Conservation (phyloP, 139 green algal genomes). For the Deuterostichococcus epilithicus region DNA sequence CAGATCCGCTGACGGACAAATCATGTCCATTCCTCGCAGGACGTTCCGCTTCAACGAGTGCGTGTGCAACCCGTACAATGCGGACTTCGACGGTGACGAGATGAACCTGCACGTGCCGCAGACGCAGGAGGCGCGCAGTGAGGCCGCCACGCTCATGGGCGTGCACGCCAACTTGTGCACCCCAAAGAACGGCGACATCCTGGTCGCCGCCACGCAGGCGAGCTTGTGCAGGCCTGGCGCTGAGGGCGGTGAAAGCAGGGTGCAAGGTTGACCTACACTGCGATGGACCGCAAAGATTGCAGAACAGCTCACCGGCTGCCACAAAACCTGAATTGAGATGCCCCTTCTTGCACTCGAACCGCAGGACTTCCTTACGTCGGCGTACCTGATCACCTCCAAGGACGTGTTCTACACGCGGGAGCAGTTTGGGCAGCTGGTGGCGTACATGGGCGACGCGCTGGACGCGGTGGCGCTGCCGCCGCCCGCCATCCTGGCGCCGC, state of each 20-base stretch:
- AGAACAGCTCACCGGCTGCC: too few species aligned
- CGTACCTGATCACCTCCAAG: slow-evolving; percentile 87
- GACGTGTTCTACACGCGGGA: slow-evolving; percentile 69
- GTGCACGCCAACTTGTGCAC: slow-evolving; percentile 89
- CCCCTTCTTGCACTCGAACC: background rate
- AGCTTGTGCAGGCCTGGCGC: background rate
- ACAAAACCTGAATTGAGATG: too few species aligned
- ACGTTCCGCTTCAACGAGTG: slow-evolving; percentile 99
- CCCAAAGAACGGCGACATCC: slow-evolving; percentile 96
- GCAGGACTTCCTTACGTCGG: slow-evolving; percentile 94
- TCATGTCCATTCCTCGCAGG: slow-evolving; percentile 22
- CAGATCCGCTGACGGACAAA: too few species aligned
- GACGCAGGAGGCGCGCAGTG: slow-evolving; percentile 93
- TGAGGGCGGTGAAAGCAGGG: background rate
- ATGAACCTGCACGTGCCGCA: slow-evolving; percentile 98
- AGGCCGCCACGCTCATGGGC: slow-evolving; percentile 91
- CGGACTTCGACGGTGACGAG: slow-evolving; percentile 99
- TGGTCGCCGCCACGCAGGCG: slow-evolving; percentile 89
- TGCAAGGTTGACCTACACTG: background rate
- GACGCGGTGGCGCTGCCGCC: slow-evolving; percentile 61
- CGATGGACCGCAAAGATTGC: background rate
- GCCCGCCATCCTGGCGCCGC: slow-evolving; percentile 76
- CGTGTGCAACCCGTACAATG: slow-evolving; percentile 96
- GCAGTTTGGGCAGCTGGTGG: slow-evolving; percentile 67
- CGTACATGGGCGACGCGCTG: slow-evolving; percentile 69